Conservation (phyloP, 306 rosid genomes). For the Prunus padus region DNA sequence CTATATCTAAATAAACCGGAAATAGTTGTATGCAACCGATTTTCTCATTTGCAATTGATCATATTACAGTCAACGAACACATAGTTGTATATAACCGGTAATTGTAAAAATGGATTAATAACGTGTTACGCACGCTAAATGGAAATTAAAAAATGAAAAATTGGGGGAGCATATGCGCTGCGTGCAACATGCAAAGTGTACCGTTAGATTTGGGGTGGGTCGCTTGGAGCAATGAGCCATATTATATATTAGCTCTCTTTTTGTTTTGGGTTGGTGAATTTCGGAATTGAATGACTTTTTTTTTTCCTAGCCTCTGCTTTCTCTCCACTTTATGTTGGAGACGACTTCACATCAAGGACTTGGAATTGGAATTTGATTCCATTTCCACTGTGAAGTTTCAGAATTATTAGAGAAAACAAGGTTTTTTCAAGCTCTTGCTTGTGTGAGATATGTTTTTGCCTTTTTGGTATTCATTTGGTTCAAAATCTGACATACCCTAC, state of each 20-base stretch:
- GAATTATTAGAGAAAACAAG: not conserved
- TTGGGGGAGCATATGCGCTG: not conserved
- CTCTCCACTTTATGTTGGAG: not conserved
- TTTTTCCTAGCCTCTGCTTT: not conserved
- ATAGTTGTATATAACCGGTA: not conserved
- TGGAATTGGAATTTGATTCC: not conserved
- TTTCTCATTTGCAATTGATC: no score
- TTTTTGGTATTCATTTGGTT: not conserved
- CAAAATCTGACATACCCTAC: not conserved
- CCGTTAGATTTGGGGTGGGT: not conserved
- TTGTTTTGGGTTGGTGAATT: not conserved
- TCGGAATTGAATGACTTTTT: not conserved
- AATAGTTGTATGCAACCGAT: no score
- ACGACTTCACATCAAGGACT: not conserved
- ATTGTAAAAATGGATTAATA: not conserved
- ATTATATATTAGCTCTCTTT: not conserved
- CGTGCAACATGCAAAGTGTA: not conserved
- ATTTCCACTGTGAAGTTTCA: not conserved
- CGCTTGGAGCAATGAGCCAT: not conserved
- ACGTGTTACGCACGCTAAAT: not conserved
- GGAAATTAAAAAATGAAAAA: not conserved
- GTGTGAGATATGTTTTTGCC: not conserved
- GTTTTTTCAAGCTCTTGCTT: not conserved
- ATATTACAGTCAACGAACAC: no score
- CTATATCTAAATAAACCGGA: accelerated